phyloP scores from a whole-genome alignment of 2,329 filamentous ascomycete species.

The Trichoderma sp. region DNA sequence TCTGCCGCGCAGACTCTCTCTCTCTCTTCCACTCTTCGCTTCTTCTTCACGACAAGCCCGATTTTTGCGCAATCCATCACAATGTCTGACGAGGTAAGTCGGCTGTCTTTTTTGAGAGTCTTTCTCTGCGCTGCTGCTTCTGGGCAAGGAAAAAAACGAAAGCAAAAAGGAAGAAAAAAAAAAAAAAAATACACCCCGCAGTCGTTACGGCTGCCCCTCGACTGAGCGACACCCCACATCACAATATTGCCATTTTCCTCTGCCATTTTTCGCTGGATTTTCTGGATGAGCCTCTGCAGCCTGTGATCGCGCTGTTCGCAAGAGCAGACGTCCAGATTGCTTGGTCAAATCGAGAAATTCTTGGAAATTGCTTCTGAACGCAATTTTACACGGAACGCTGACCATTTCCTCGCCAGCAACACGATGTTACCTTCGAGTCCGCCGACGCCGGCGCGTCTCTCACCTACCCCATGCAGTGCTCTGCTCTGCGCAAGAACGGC shows the following conservation, averaged over 20 bases:
- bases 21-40: slow-evolving; percentile 32
- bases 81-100: slow-evolving; percentile 63
- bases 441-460: slow-evolving; percentile 93
- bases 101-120: slow-evolving; percentile 31
- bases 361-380: slow-evolving; percentile 18
- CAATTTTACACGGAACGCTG: slow-evolving; percentile 25
- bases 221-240: slow-evolving; percentile 31
- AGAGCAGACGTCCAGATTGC: slow-evolving; percentile 27
- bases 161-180: slow-evolving; percentile 38
- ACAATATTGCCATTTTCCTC: slow-evolving; percentile 23
- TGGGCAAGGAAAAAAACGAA: slow-evolving; percentile 30
- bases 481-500: slow-evolving; percentile 98
- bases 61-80: slow-evolving; percentile 52
- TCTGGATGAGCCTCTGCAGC: neutral
- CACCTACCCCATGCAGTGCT: slow-evolving; percentile 99
- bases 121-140: slow-evolving; percentile 30
- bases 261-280: slow-evolving; percentile 14
- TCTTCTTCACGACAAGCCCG: slow-evolving; percentile 38
- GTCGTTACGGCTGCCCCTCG: slow-evolving; percentile 45
- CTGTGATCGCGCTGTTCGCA: slow-evolving; percentile 26
- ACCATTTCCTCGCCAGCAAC: slow-evolving; percentile 47
- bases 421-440: slow-evolving; percentile 79
- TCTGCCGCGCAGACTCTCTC: slow-evolving; percentile 31
- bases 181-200: slow-evolving; percentile 52
- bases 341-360: slow-evolving; percentile 4